Conservation (phyloP, 1,284 basidiomycete genomes). For the Laetiporus sulphureus region DNA sequence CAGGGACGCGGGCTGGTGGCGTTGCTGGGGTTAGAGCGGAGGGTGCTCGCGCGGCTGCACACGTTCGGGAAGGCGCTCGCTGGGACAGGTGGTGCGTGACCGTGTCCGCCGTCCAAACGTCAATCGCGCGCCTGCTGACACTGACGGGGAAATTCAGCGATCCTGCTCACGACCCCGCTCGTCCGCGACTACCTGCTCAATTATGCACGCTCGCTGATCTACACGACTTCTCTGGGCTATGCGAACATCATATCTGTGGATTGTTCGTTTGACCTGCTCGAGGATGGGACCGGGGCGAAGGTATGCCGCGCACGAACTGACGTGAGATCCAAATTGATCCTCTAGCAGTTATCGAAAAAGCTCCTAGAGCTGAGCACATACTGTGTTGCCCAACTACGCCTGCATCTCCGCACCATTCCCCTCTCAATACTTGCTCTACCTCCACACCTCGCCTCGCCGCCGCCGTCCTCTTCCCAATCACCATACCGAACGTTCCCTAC, state of each 20-base stretch:
- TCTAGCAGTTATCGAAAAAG: conserved; percentile 33
- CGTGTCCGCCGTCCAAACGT: background rate
- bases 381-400: conserved; percentile 31
- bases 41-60: conserved; percentile 58
- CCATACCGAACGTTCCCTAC: conserved; percentile 24
- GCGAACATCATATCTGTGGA: conserved; percentile 70
- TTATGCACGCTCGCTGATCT: conserved; percentile 88
- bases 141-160: conserved; percentile 58
- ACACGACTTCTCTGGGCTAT: conserved; percentile 78
- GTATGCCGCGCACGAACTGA: no score
- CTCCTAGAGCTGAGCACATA: conserved; percentile 34
- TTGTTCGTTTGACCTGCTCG: conserved; percentile 75
- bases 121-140: background rate
- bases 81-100: conserved; percentile 68
- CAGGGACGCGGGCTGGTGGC: conserved; percentile 70
- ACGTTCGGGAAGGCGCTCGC: conserved; percentile 71
- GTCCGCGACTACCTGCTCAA: conserved; percentile 86
- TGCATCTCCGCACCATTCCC: conserved; percentile 32
- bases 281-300: conserved; percentile 56
- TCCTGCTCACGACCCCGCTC: conserved; percentile 66
- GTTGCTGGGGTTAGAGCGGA: conserved; percentile 52
- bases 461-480: conserved; percentile 10
- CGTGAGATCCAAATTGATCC: background rate
- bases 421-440: conserved; percentile 37
- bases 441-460: conserved; percentile 24